A percentile compares a stretch with the other conserved stretches of the same genome.
phyloP scores from a whole-genome alignment of 2,329 filamentous ascomycete genomes.

The Colletotrichum sp. region DNA sequence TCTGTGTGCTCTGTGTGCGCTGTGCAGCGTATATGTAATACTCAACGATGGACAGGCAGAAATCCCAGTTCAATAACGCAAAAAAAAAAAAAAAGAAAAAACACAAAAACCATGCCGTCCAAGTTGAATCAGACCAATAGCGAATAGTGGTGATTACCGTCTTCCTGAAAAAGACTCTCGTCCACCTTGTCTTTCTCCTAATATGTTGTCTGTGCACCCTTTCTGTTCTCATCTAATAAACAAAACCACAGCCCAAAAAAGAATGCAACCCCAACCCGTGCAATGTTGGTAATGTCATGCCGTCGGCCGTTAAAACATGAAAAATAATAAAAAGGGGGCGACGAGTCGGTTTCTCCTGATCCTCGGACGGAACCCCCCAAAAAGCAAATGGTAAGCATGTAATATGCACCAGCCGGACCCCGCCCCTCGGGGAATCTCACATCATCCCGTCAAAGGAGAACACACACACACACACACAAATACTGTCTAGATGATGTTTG shows the following conservation, averaged over 20 bases:
- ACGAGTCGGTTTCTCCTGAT: not conserved
- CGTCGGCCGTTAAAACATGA: not conserved
- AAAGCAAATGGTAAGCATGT: not conserved
- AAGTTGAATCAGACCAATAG: not conserved
- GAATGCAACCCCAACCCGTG: not conserved
- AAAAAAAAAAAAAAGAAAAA: not conserved
- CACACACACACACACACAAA: not conserved
- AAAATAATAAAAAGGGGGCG: not conserved
- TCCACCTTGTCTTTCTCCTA: not conserved
- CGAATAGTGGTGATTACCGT: not conserved
- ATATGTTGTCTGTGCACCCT: not conserved
- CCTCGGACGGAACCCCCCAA: not conserved
- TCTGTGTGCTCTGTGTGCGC: not conserved
- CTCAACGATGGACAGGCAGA: not conserved
- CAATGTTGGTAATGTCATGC: not conserved
- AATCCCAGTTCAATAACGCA: not conserved
- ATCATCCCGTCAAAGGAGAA: not conserved
- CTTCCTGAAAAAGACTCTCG: not conserved
- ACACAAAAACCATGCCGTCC: not conserved
- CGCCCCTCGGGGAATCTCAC: not conserved
- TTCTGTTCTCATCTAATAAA: not conserved
- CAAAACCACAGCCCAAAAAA: not conserved
- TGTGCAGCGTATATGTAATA: not conserved
- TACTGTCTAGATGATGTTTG: not conserved
- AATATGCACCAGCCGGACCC: not conserved